A percentile compares a stretch with the other conserved stretches of the same genome.
Conservation (phyloP, 805 yeast genomes). For the Starmera dryadoides region DNA sequence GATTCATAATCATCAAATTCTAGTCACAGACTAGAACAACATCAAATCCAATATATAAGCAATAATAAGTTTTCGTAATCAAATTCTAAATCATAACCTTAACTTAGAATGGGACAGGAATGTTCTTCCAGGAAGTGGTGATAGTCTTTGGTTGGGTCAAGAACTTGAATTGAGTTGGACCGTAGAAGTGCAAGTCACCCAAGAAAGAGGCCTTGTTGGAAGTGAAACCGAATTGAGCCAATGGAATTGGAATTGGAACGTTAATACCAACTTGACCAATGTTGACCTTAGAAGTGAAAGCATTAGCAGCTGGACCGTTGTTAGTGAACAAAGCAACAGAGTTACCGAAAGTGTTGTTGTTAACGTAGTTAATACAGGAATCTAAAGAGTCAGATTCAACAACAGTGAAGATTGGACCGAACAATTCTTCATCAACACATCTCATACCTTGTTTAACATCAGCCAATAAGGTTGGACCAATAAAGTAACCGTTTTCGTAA, state of each 20-base stretch:
- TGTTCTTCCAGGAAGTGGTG: conserved; percentile 54
- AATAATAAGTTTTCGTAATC: too few relatives aligned
- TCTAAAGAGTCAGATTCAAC: conserved; percentile 58
- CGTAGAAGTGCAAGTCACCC: conserved; percentile 78
- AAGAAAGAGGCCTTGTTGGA: conserved; percentile 73
- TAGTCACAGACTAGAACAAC: not conserved
- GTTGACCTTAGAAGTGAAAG: conserved; percentile 57
- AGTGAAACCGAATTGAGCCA: conserved; percentile 77
- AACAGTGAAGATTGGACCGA: conserved; percentile 67
- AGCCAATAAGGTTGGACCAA: conserved; percentile 62
- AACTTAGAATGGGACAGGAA: not conserved
- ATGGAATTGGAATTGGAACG: conserved; percentile 75
- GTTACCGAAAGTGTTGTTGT: conserved; percentile 56
- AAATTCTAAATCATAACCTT: too few relatives aligned
- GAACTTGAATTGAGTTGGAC: conserved; percentile 65
- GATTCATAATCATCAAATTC: not conserved
- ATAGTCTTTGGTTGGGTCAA: conserved; percentile 74
- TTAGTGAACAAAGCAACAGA: conserved; percentile 67
- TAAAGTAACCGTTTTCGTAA: conserved; percentile 59
- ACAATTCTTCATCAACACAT: conserved; percentile 68
- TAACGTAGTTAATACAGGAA: conserved; percentile 59
- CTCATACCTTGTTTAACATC: conserved; percentile 61
- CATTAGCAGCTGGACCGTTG: conserved; percentile 62
- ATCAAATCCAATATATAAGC: too few relatives aligned
- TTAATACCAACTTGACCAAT: conserved; percentile 76